Evolutionary conservation across 1,284 basidiomycete genomes (phyloP), one percentile per base, ranked within the genome.

Genomic region (Chalciporus piperatoides): DNA sequence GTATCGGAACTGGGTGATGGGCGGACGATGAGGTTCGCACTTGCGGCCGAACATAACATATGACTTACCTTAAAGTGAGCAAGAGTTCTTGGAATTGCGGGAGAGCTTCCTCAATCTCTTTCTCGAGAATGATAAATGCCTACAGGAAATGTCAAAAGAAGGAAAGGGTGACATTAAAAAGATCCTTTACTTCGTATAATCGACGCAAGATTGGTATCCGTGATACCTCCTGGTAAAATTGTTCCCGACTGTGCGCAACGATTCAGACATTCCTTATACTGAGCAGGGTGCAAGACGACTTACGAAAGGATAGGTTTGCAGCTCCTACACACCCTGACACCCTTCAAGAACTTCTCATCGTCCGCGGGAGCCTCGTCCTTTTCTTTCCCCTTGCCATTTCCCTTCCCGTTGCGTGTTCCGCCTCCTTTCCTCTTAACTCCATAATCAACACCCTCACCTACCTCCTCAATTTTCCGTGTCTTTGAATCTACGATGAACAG

Each of bases 371-470:
- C 30, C 11, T 57, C 53, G n/a, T 46, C 41, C 37, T 70, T 64
- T 5, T 77, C 73, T 48, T 78, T 75, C 32, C 71, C 72, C 48
- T 70, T 73, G 33, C 63, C 67, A 54, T 66, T 71, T 41, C 54
- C 53, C 41, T 60, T 67, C 17, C 61, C 61, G 23, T 58, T 41
- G 32, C 49, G 48, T 15, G 48, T 39, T 19, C 55, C 56, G 21
- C 4, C 57, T 44, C 73, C 68, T 39, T 77, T 65, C 60, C 70
- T 76, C 56, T 75, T 75, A 10, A 90, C 86, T 19, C 87, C 87
- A 61, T 90, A 95, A 60, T 93, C 90, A 0, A 94, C 88, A 0
- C 89, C 88, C 64, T 94, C 91, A 1, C 82, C 82, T 0, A 94
- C 90, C 70, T 93, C 83, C 62, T 94, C 90, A 42, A 93, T 89